Evolutionary conservation across 345 rosid genomes (phyloP), one percentile per base, ranked within the genome.

Genomic region (Euphorbia pulcherrima): DNA sequence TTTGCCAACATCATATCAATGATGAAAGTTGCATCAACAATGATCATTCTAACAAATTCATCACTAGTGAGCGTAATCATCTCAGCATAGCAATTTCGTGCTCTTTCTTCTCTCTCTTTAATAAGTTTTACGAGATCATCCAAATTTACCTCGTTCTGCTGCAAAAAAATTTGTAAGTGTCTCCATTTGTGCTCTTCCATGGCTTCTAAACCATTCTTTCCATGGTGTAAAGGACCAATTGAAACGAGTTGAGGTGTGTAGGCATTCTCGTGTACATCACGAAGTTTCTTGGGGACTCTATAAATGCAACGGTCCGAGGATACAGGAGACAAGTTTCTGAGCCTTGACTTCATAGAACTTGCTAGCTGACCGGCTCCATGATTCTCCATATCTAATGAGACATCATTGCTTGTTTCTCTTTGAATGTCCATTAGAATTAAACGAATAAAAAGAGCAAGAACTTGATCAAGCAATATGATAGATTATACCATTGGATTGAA

Each of bases 191-290:
- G 70, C 69, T 28, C 50, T 30, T 71, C 64, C 75, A 71, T 64
- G 23, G 56, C 28, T 20, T 44, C 48, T n/a, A 63, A 29, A 28
- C 33, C 64, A 54, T 29, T 26, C 24, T 53, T 52, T 29, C 62
- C 74, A 40, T 64, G 46, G 67, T 70, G 74, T n/a, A 61, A 46
- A 13, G 74, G 74, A 26, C 74, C 74, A 14, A 70, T 51, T 2
- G 74, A 70, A 23, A 70, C 74, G 10, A 62, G 29, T 26, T 40
- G 48, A 62, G 68, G 74, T 6, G 68, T 63, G 62, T 62, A 70
- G 61, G 62, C 74, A 20, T 37, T 33, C 14, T 17, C 41, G 28
- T 62, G 52, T 12, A 60, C n/a, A 35, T 53, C 54, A 6, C 62
- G 51, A 16, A 62, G 61, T 39, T 61, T 40, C 41, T 62, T 62